These are phyloP conservation scores for Oryza longistaminata DNA, from an alignment of 176 grass and related monocot genomes.

Conservation along the genomic window DNA sequence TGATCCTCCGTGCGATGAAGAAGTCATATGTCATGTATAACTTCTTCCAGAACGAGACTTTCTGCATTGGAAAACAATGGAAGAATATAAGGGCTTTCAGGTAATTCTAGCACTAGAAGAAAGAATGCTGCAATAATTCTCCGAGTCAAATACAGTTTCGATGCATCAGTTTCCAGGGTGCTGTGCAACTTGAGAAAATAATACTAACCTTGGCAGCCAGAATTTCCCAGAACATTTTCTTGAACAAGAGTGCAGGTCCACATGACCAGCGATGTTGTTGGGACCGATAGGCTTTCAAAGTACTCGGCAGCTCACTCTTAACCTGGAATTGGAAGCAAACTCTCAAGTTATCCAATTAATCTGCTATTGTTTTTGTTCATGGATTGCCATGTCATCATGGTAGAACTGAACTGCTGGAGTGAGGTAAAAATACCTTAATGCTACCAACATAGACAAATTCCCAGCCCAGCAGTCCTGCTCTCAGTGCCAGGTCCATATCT, in stretches of 20 bases:
- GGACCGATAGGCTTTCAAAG: constrained; percentile 69
- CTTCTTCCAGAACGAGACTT: constrained; percentile 58
- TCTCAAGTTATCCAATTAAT: background rate
- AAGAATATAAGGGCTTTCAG: background rate
- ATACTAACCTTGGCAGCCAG: constrained; percentile 49
- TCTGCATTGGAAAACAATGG: constrained; percentile 37
- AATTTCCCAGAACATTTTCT: constrained; percentile 71
- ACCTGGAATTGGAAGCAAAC: constrained; percentile 44
- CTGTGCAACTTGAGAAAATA: background rate
- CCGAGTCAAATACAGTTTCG: too few species aligned
- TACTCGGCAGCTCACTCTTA: constrained; percentile 74
- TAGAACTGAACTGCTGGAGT: background rate
- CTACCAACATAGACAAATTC: constrained; percentile 66
- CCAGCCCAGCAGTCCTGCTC: constrained; percentile 69
- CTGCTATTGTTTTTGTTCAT: background rate
- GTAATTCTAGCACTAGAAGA: background rate
- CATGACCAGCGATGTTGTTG: constrained; percentile 94
- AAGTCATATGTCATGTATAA: constrained; percentile 64
- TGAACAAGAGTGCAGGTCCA: constrained; percentile 72
- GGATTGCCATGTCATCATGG: background rate
- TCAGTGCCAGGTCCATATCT: constrained; percentile 75
- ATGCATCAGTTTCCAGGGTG: background rate
- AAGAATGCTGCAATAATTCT: background rate
- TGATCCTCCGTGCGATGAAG: constrained; percentile 57
- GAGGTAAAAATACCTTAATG: constrained; percentile 47